Conservation (phyloP, 2,329 filamentous ascomycete genomes). For the Xylariaceae sp. region DNA sequence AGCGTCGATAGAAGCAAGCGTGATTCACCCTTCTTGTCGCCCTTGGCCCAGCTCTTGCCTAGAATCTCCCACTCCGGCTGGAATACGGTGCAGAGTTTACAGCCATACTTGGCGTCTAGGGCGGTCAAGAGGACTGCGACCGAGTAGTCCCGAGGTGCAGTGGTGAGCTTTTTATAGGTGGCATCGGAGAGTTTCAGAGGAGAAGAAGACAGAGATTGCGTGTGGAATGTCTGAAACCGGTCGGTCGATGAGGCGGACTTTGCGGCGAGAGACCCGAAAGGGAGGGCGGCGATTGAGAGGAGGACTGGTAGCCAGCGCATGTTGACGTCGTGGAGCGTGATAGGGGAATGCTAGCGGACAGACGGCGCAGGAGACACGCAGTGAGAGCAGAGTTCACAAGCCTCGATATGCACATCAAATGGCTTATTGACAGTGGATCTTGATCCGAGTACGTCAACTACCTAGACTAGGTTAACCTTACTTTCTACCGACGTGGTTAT, state of each 20-base stretch:
- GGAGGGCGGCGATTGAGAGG: conserved; percentile 52
- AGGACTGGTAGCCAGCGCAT: conserved; percentile 67
- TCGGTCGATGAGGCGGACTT: conserved; percentile 51
- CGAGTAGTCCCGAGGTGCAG: conserved; percentile 75
- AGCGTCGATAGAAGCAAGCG: conserved; percentile 75
- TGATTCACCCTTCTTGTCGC: conserved; percentile 68
- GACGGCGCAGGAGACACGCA: conserved; percentile 3
- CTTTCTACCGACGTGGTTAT: neutral
- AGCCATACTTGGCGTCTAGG: conserved; percentile 75
- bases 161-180: conserved; percentile 69
- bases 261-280: conserved; percentile 57
- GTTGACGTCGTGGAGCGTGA: conserved; percentile 32
- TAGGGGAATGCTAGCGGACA: conserved; percentile 12
- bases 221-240: conserved; percentile 66
- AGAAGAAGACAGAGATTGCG: conserved; percentile 57
- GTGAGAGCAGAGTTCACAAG: conserved; percentile 1
- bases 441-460: neutral
- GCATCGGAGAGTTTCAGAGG: conserved; percentile 75
- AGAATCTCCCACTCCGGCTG: conserved; percentile 91
- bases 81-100: conserved; percentile 81
- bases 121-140: conserved; percentile 82
- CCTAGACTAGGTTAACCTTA: neutral
- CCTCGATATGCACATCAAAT: conserved; percentile 10
- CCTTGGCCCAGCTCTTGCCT: conserved; percentile 78
- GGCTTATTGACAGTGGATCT: conserved; percentile 1